A percentile compares a stretch with the other conserved stretches of the same genome.
Conservation (phyloP, 129 eudicot genomes). For the Flaveria linearis region DNA sequence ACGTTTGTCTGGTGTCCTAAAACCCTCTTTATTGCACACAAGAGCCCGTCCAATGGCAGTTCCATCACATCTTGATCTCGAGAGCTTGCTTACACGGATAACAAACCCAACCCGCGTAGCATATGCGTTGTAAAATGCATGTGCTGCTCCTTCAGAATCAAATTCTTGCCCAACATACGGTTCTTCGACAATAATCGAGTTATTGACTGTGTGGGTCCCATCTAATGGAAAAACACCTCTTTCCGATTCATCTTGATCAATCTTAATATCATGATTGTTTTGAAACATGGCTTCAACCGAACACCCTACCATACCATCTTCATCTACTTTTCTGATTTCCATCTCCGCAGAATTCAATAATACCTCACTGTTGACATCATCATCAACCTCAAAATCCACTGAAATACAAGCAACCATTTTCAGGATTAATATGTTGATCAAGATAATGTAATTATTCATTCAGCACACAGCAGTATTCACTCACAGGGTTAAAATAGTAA, state of each 20-base stretch:
- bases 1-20: conserved; percentile 74
- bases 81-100: conserved; percentile 82
- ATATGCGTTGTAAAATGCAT: conserved; percentile 78
- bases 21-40: conserved; percentile 92
- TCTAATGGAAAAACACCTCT: conserved; percentile 46
- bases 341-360: conserved; percentile 46
- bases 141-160: conserved; percentile 91
- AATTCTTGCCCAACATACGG: conserved; percentile 85
- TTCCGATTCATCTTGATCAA: conserved; percentile 50
- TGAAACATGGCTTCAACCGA: conserved; percentile 55
- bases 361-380: conserved; percentile 48
- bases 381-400: conserved; percentile 43
- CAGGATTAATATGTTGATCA: not conserved
- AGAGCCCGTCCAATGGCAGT: conserved; percentile 85
- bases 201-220: conserved; percentile 38
- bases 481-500: too few species aligned
- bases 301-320: conserved; percentile 62
- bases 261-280: conserved; percentile 49
- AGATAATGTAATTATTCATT: too few species aligned
- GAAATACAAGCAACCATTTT: not conserved
- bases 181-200: conserved; percentile 49
- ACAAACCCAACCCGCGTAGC: conserved; percentile 81
- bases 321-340: conserved; percentile 40
- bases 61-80: conserved; percentile 93
- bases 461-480: too few species aligned